These are phyloP conservation scores for Thalassiosira exigua DNA, from an alignment of 352 stramenopile genomes.

Conservation along the genomic window DNA sequence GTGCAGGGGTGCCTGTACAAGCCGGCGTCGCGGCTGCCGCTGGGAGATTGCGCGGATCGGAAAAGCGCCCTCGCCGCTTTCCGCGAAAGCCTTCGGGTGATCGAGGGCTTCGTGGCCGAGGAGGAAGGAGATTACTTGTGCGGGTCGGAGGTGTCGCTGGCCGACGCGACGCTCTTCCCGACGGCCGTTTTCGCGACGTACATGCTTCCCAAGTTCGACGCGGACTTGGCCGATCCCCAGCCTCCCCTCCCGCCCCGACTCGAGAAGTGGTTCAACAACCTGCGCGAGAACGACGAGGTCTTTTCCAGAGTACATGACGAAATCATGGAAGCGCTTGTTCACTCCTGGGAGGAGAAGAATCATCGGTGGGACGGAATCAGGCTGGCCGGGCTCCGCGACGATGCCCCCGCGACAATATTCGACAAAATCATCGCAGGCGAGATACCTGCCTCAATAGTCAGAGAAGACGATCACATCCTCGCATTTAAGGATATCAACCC, in stretches of 20 bases:
- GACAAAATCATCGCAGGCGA: slow-evolving; percentile 96
- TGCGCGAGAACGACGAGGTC: slow-evolving; percentile 63
- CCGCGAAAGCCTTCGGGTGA: slow-evolving; percentile 50
- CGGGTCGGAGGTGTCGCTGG: slow-evolving; percentile 85
- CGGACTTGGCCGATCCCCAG: slow-evolving; percentile 35
- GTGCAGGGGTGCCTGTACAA: slow-evolving; percentile 86
- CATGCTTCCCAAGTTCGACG: slow-evolving; percentile 88
- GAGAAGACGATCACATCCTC: slow-evolving; percentile 93
- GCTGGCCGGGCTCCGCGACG: slow-evolving; percentile 77
- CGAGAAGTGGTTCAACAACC: slow-evolving; percentile 67
- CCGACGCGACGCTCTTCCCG: slow-evolving; percentile 86
- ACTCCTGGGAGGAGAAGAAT: slow-evolving; percentile 79
- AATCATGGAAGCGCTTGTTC: slow-evolving; percentile 59
- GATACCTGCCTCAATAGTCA: slow-evolving; percentile 95
- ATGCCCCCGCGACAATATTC: slow-evolving; percentile 92
- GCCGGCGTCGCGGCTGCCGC: slow-evolving; percentile 42
- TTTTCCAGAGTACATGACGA: slow-evolving; percentile 84
- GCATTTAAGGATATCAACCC: slow-evolving; percentile 99
- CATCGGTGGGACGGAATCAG: slow-evolving; percentile 80
- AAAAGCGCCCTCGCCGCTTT: slow-evolving; percentile 56
- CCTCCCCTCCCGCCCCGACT: slow-evolving; percentile 66
- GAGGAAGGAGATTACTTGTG: slow-evolving; percentile 78
- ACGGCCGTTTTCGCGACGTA: slow-evolving; percentile 83
- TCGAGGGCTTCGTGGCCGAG: slow-evolving; percentile 64
- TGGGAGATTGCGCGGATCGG: slow-evolving; percentile 54